phyloP scores from a whole-genome alignment of 2,329 filamentous ascomycete genomes.

The Nemania sp. region DNA sequence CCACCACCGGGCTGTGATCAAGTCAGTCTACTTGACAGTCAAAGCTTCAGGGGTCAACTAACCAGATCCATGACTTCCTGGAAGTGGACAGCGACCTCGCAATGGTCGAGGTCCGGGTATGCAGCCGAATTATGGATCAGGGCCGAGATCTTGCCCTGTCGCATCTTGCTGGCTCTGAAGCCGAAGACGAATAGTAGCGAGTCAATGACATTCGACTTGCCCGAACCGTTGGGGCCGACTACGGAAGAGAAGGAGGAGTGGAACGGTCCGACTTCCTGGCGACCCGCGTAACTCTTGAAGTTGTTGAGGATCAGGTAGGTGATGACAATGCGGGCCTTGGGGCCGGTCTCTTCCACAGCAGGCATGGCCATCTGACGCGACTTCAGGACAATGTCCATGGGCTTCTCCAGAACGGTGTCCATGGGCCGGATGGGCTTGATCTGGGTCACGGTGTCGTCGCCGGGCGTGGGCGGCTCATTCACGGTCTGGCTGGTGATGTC shows the following conservation, averaged over 20 bases:
- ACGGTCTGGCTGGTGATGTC: conserved; percentile 72
- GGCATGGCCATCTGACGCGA: conserved; percentile 71
- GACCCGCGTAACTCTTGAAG: conserved; percentile 98
- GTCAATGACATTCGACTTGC: conserved; percentile 98
- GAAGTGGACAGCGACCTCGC: conserved; percentile 96
- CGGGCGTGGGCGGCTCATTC: conserved; percentile 60
- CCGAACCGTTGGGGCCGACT: conserved; percentile 95
- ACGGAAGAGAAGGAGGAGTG: conserved; percentile 97
- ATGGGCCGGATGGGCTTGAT: conserved; percentile 75
- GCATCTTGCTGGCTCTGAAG: conserved; percentile 98
- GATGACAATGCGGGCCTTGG: conserved; percentile 88
- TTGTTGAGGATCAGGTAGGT: conserved; percentile 90
- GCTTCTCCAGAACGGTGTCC: conserved; percentile 79
- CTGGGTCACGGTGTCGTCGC: conserved; percentile 53
- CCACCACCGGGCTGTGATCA: conserved; percentile 65
- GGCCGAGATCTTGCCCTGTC: conserved; percentile 96
- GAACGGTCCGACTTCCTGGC: conserved; percentile 94
- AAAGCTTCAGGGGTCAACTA: conserved; percentile 30
- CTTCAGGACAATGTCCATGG: conserved; percentile 92
- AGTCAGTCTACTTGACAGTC: conserved; percentile 33
- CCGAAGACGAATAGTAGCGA: conserved; percentile 98
- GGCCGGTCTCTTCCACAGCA: conserved; percentile 72
- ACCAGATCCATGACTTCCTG: conserved; percentile 89
- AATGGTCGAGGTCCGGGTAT: conserved; percentile 81
- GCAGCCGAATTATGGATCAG: conserved; percentile 96